Base-by-base conservation (phyloP, 805 yeast genomes). In the Huiozyma sinensis region DNA sequence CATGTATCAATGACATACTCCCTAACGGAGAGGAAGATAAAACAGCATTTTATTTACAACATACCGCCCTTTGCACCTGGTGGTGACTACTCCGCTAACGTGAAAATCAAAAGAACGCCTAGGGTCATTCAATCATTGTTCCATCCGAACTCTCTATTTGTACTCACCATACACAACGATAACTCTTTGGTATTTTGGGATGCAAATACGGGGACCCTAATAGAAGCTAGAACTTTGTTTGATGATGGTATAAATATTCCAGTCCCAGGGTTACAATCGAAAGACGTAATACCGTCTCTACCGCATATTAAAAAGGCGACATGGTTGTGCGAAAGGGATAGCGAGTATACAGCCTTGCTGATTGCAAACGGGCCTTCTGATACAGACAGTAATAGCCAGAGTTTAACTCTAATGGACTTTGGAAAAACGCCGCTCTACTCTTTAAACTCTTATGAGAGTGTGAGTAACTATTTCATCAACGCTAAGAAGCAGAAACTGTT, bases 101-200 rank as follows among this genome's bases (percentile, higher is more conserved):
- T 60, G 4, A 52, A 55, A 11, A 53, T 61, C 1, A 38, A 55
- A 0, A 58, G 80, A 43, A 52, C 46, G 27, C 79, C 80, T 3
- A 58, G 53, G 12, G 52, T 71, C 0, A 45, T 65, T 1, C 65
- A 79, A 40, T 80, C 95, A 0, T 68, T 76, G 31, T 92, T 86
- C 76, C 97, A 90, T 62, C 98, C 99, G 2, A 87, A 87, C 57
- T 96, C 97, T 0, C 71, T 88, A 36, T 95, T 89, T 57, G 65
- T 86, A 3, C 72, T 84, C n/a, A 81, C 95, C 0, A 72, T 78
- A 2, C 94, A 90, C 61, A 78, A 69, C 17, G 95, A 89, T 55
- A 90, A 90, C 43, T 75, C 94, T 0, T 56, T 92, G 31, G 95
- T 78, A 1, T 92, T 92, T 56, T 92, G 97, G 97, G 98, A 92